Conservation (phyloP, 2,329 filamentous ascomycete species). For the Trichoderma aggressivum region DNA sequence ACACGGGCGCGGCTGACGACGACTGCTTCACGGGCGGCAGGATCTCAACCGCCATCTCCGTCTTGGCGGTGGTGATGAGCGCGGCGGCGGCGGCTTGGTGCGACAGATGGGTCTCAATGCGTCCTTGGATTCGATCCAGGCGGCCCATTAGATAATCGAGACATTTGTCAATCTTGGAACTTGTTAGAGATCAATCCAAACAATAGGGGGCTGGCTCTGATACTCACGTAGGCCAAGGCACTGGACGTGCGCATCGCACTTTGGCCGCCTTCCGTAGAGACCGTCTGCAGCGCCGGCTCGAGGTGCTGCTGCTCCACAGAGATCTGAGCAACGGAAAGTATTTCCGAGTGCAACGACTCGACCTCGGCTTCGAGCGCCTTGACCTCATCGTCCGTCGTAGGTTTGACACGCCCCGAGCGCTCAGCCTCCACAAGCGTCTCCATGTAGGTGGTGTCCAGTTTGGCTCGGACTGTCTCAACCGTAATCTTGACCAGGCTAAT, state of each 20-base stretch:
- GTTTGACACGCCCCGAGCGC: slow-evolving; percentile 26
- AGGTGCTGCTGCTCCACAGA: slow-evolving; percentile 65
- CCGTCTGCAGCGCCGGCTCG: slow-evolving; percentile 53
- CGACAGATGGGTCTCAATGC: slow-evolving; percentile 44
- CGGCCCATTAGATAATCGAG: slow-evolving; percentile 50
- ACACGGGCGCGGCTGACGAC: slow-evolving; percentile 9
- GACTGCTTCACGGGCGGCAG: slow-evolving; percentile 7
- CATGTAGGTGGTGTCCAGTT: slow-evolving; percentile 54
- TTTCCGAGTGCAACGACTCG: slow-evolving; percentile 66
- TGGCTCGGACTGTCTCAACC: slow-evolving; percentile 53
- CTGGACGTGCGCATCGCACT: slow-evolving; percentile 43
- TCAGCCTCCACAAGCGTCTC: slow-evolving; percentile 39
- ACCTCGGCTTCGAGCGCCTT: slow-evolving; percentile 59
- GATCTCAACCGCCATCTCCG: slow-evolving; percentile 39
- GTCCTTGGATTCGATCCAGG: slow-evolving; percentile 40
- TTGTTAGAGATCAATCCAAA: neutral
- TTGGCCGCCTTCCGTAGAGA: slow-evolving; percentile 43
- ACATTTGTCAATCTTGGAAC: slow-evolving; percentile 47
- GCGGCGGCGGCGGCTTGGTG: slow-evolving; percentile 41
- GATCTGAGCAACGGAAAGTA: slow-evolving; percentile 68
- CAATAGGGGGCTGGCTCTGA: too few relatives aligned
- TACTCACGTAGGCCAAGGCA: slow-evolving; percentile 51
- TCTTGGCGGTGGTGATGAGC: slow-evolving; percentile 42
- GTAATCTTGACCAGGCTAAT: slow-evolving; percentile 53
- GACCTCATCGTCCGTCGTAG: slow-evolving; percentile 40